Conservation (phyloP, 139 green algal species). For the Gonium pectorale region DNA sequence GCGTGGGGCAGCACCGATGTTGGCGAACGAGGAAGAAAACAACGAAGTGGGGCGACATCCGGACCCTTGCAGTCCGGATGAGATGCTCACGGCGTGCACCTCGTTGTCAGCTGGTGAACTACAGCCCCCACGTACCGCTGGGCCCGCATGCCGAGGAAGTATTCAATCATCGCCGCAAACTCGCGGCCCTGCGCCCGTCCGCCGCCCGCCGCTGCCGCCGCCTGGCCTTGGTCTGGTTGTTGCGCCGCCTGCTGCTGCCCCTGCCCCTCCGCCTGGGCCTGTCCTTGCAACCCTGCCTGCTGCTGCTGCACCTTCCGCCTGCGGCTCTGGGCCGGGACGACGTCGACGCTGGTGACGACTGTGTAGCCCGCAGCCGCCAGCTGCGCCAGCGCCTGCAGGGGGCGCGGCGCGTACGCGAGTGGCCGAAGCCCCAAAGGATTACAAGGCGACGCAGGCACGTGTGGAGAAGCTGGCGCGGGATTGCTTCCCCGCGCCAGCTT, state of each 20-base stretch:
- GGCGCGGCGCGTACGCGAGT: too few species aligned
- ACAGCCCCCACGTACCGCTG: background rate
- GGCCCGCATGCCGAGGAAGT: conserved; percentile 20
- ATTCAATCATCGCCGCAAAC: conserved; percentile 12
- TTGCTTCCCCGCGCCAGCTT: too few species aligned
- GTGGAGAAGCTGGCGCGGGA: too few species aligned
- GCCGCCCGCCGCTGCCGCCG: too few species aligned
- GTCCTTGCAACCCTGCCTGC: background rate
- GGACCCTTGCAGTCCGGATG: too few species aligned
- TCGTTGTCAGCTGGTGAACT: too few species aligned
- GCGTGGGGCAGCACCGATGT: too few species aligned
- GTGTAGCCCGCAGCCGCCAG: background rate
- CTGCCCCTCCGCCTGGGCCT: background rate
- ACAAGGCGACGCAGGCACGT: too few species aligned
- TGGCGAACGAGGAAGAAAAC: too few species aligned
- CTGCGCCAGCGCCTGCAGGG: background rate
- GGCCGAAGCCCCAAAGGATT: too few species aligned
- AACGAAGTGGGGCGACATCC: too few species aligned
- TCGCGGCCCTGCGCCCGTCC: background rate
- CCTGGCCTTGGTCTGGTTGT: background rate
- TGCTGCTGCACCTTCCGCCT: background rate
- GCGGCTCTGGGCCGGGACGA: background rate
- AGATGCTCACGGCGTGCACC: too few species aligned
- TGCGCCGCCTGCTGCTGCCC: background rate
- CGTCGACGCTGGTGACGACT: conserved; percentile 13